Conservation (phyloP, 345 rosid species). For the Durio zibethinus region DNA sequence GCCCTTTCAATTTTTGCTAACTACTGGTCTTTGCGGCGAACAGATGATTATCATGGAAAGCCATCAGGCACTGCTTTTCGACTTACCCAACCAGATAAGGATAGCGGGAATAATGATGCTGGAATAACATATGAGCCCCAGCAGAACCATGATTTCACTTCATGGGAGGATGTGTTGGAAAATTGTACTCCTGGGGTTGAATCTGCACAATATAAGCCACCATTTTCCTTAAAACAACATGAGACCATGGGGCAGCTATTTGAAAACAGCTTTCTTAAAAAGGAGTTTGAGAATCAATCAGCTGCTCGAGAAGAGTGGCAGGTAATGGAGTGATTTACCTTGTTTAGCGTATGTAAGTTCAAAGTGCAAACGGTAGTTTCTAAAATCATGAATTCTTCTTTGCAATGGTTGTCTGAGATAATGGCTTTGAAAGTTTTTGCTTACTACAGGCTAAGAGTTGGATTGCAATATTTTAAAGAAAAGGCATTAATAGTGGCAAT, state of each 20-base stretch:
- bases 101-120: constrained; percentile 32
- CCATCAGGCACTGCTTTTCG: constrained; percentile 34
- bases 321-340: constrained; percentile 36
- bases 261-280: constrained; percentile 31
- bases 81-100: constrained; percentile 31
- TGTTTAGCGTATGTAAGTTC: not conserved
- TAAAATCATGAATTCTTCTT: constrained; percentile 8
- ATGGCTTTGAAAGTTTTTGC: not conserved
- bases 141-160: constrained; percentile 46
- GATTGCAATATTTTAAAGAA: constrained; percentile 2
- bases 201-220: constrained; percentile 33
- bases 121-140: constrained; percentile 45
- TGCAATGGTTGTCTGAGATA: not conserved
- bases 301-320: constrained; percentile 45
- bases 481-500: not conserved
- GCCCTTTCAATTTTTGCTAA: constrained; percentile 10
- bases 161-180: constrained; percentile 64
- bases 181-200: constrained; percentile 44
- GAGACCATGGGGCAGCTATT: constrained; percentile 40
- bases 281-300: constrained; percentile 45
- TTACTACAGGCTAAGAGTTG: not conserved
- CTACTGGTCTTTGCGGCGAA: constrained; percentile 24
- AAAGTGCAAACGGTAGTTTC: constrained; percentile 1
- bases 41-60: constrained; percentile 53
- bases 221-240: constrained; percentile 29